phyloP scores from a whole-genome alignment of 1,284 basidiomycete species.

The Phenoliferia sp. region DNA sequence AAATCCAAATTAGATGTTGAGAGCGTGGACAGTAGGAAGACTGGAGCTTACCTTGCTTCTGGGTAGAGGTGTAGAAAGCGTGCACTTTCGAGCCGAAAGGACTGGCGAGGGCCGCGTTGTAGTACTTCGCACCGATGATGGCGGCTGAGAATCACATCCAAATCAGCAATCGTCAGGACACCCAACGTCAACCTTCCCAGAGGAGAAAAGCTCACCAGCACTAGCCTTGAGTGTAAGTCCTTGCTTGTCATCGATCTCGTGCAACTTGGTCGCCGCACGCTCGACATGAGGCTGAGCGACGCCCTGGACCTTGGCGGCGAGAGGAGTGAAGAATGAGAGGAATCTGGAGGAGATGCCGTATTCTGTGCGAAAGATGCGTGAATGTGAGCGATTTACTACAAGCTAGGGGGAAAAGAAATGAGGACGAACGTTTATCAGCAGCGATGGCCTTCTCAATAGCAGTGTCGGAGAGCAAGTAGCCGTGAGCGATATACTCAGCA shows the following conservation, averaged over 20 bases:
- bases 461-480: slow-evolving; percentile 72
- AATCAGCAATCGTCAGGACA: background rate
- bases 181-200: background rate
- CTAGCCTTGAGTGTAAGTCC: slow-evolving; percentile 64
- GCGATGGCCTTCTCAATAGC: slow-evolving; percentile 81
- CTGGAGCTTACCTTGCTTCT: background rate
- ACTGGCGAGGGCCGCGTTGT: slow-evolving; percentile 65
- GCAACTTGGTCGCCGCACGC: slow-evolving; percentile 60
- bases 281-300: slow-evolving; percentile 57
- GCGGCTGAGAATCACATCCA: background rate
- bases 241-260: slow-evolving; percentile 71
- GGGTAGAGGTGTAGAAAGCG: background rate
- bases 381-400: background rate
- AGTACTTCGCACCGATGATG: slow-evolving; percentile 53
- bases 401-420: background rate
- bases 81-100: slow-evolving; percentile 70
- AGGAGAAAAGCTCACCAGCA: slow-evolving; percentile 45
- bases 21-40: background rate
- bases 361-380: slow-evolving; percentile 47
- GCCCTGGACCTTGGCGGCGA: slow-evolving; percentile 62
- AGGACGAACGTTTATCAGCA: slow-evolving; percentile 62
- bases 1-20: slow-evolving; percentile 31
- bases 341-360: slow-evolving; percentile 83
- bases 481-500: slow-evolving; percentile 83
- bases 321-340: slow-evolving; percentile 63